Percentiles rank a stretch among this genome's conserved stretches.
Conservation (phyloP, 345 rosid genomes). For the Linum tenue region DNA sequence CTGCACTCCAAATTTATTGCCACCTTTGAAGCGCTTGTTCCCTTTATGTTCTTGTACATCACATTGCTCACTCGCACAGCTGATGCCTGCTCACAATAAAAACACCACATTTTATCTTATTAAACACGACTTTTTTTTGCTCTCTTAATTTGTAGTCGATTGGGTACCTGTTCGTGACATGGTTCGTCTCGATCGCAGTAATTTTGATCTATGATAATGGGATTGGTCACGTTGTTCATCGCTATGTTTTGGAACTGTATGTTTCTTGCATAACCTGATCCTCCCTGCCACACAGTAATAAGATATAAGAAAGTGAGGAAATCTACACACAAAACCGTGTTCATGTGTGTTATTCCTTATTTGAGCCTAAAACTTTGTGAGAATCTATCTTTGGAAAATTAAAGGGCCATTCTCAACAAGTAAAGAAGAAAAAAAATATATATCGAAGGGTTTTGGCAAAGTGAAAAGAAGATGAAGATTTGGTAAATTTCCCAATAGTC, state of each 20-base stretch:
- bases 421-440: neutral
- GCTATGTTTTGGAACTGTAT: conserved; percentile 48
- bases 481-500: too few relatives aligned
- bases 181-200: conserved; percentile 54
- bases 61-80: conserved; percentile 74
- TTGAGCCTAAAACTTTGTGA: too few relatives aligned
- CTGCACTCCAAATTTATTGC: conserved; percentile 69
- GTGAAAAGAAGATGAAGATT: too few relatives aligned
- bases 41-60: conserved; percentile 54
- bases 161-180: conserved; percentile 57
- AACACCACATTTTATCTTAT: neutral
- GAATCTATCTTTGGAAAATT: too few relatives aligned
- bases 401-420: too few relatives aligned
- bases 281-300: conserved; percentile 41
- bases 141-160: neutral
- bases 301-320: neutral
- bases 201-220: conserved; percentile 72
- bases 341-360: too few relatives aligned
- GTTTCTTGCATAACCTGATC: conserved; percentile 63
- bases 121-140: neutral
- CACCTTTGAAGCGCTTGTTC: conserved; percentile 56
- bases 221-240: conserved; percentile 67
- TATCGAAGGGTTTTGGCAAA: too few relatives aligned
- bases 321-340: neutral
- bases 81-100: conserved; percentile 30